phyloP scores from a whole-genome alignment of 108 stramenopile genomes.

The Chaetoceros tenuissimus region DNA sequence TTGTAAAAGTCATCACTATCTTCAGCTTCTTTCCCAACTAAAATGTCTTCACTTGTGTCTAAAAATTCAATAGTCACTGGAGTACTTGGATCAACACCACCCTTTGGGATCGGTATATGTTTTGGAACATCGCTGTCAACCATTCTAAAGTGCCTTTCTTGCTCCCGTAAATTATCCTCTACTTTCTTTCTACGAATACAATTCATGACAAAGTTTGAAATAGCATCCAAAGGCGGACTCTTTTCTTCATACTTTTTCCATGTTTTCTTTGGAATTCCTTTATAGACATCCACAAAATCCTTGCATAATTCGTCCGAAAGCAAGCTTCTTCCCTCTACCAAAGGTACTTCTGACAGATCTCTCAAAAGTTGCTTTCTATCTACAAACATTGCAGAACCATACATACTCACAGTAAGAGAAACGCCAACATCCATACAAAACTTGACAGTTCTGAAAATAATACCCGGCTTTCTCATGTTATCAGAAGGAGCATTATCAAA shows the following conservation, averaged over 20 bases:
- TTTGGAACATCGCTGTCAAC: neutral
- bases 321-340: neutral
- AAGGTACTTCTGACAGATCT: neutral
- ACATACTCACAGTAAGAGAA: neutral
- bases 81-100: neutral
- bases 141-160: neutral
- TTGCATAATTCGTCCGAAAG: constrained; percentile 5
- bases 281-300: neutral
- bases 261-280: neutral
- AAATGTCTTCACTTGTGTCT: neutral
- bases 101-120: neutral
- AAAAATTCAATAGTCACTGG: neutral
- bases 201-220: constrained; percentile 3
- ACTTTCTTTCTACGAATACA: neutral
- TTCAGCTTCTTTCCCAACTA: neutral
- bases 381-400: neutral
- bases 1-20: neutral
- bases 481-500: neutral
- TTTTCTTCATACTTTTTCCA: constrained; percentile 1
- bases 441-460: neutral
- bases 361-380: neutral
- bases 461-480: neutral
- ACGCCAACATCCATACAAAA: neutral
- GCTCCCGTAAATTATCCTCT: neutral
- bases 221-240: neutral